Evolutionary conservation across 1,284 basidiomycete species (phyloP), one percentile per base, ranked within the genome.

Genomic region (Jaminaea rosea): DNA sequence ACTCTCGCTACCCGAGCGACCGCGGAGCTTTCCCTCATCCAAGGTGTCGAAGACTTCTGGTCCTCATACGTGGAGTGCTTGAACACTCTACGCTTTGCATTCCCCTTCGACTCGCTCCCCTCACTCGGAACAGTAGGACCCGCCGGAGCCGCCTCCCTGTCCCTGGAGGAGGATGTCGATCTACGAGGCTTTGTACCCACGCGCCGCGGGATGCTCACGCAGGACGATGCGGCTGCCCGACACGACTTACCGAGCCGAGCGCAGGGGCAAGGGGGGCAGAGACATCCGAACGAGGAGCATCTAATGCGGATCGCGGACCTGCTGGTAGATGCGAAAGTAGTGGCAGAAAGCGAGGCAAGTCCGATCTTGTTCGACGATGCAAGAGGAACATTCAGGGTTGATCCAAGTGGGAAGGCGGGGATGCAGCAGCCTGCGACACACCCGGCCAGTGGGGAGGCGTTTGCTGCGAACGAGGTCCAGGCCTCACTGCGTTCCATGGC

Each of bases 271-370:
- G 9, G 61, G 31, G 26, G 55, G 47, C 49, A 55, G 49, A 52
- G 55, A 7, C 92, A 94, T 76, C 92, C 92, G 2, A 96, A 94
- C 63, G 90, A 89, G 62, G 89, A 92, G 77, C 87, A 92, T 66
- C 77, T 96, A 45, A 93, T 94, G 88, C 81, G 93, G 53, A 87
- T 97, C 49, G 80, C 82, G 27, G 92, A 96, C 74, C 76, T 97
- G 44, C 78, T 92, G 48, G 78, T 80, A 24, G 91, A 96, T 66
- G 86, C 85, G 1, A 80, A 78, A 56, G 75, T 76, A 8, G 70
- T 91, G n/a, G 81, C 80, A 11, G 78, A 78, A 44, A 75, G 80
- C 46, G 79, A 82, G 74, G 55, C 59, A 2, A 62, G 68, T 26
- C 66, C 60, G 1, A 55, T 72, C n/a, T 48, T 34, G 5, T 69